phyloP scores from a whole-genome alignment of 768 basidiomycete genomes.

The Gautieria morchelliformis region DNA sequence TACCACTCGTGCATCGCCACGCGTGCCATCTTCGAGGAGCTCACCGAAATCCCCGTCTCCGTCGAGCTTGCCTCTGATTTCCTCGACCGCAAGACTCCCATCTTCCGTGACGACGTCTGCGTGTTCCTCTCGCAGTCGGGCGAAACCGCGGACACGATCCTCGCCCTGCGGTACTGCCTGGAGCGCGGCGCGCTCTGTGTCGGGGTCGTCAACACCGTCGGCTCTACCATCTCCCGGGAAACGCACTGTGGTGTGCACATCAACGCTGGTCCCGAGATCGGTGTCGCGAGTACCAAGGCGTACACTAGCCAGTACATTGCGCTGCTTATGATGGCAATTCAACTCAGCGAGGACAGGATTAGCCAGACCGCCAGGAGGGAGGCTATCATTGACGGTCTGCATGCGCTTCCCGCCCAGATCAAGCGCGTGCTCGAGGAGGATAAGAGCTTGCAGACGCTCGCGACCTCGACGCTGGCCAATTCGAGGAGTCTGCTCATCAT shows the following conservation, averaged over 20 bases:
- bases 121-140: constrained; percentile 96
- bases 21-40: constrained; percentile 95
- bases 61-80: constrained; percentile 98
- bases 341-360: constrained; percentile 94
- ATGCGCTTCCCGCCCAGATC: constrained; percentile 84
- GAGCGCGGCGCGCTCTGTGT: constrained; percentile 95
- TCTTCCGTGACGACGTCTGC: constrained; percentile 97
- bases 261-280: constrained; percentile 97
- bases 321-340: constrained; percentile 95
- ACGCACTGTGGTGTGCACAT: constrained; percentile 99
- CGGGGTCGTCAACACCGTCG: constrained; percentile 98
- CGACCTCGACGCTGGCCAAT: constrained; percentile 61
- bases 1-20: constrained; percentile 97
- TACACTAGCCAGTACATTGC: constrained; percentile 99
- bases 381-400: constrained; percentile 88
- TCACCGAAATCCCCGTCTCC: constrained; percentile 96
- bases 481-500: constrained; percentile 89
- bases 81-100: constrained; percentile 96
- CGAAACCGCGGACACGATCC: constrained; percentile 96
- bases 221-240: constrained; percentile 94
- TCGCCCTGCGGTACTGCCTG: constrained; percentile 91
- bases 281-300: constrained; percentile 99
- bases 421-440: constrained; percentile 80
- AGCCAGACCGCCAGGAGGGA: constrained; percentile 84
- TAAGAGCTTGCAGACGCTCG: constrained; percentile 66